These are phyloP conservation scores for Sordaria brevicollis DNA, from an alignment of 495 filamentous ascomycete genomes.

Conservation along the genomic window DNA sequence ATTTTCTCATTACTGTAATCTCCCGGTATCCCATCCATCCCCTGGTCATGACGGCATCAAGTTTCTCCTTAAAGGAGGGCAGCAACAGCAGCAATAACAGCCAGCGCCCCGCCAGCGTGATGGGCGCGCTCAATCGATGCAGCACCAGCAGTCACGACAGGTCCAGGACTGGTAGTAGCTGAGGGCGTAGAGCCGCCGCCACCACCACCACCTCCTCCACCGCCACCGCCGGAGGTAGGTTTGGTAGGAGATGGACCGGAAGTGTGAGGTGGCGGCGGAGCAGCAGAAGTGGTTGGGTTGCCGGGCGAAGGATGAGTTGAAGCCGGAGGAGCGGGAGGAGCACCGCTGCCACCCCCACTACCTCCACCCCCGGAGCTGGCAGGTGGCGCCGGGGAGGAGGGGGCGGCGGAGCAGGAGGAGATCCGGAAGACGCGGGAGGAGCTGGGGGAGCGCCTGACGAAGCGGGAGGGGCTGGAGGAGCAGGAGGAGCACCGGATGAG, in stretches of 20 bases:
- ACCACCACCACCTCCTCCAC: conserved; percentile 4
- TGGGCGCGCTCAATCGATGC: conserved; percentile 9
- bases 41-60: not conserved
- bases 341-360: not conserved
- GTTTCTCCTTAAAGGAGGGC: conserved; percentile 15
- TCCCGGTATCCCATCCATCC: not conserved
- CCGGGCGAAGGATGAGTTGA: conserved; percentile 9
- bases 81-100: conserved; percentile 20
- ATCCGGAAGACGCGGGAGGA: not conserved
- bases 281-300: conserved; percentile 6
- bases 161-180: conserved; percentile 3
- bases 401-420: not conserved
- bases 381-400: not conserved
- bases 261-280: conserved; percentile 3
- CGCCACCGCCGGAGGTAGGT: conserved; percentile 4
- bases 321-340: conserved; percentile 1
- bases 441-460: not conserved
- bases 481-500: conserved; percentile 3
- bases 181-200: conserved; percentile 4
- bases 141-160: conserved; percentile 22
- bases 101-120: conserved; percentile 23
- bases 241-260: conserved; percentile 6
- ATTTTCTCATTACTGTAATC: not conserved
- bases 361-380: not conserved
- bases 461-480: conserved; percentile 6